Evolutionary conservation across 148 eudicot genomes (phyloP).

Genomic region (Drosera capensis): DNA sequence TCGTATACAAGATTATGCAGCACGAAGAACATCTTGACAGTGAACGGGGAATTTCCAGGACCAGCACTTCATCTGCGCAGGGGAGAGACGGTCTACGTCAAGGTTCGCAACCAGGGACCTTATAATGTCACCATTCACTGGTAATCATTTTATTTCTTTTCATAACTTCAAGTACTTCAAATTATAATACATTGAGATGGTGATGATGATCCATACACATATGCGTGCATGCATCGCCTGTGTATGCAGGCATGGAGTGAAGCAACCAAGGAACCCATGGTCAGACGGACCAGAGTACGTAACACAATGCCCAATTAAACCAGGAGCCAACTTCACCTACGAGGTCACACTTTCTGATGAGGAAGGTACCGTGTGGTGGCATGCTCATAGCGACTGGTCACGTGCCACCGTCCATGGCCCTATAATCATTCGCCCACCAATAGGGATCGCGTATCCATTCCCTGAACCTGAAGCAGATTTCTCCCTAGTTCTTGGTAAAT

Average conservation of each 20-base stretch:
- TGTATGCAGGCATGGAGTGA: conserved; percentile 23
- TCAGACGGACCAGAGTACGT: conserved; percentile 28
- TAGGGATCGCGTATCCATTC: conserved; percentile 14
- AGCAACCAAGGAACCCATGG: conserved; percentile 28
- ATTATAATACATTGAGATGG: no score
- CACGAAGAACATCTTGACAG: background rate
- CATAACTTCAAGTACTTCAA: background rate
- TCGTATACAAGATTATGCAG: background rate
- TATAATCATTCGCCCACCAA: conserved; percentile 12
- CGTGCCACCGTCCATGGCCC: conserved; percentile 31
- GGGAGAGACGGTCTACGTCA: background rate
- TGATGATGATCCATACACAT: background rate
- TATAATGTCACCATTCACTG: background rate
- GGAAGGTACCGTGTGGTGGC: conserved; percentile 33
- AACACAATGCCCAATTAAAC: conserved; percentile 22
- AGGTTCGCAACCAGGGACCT: background rate
- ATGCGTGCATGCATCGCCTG: background rate
- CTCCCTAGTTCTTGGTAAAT: conserved; percentile 20
- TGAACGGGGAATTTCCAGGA: background rate
- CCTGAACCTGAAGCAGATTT: conserved; percentile 18
- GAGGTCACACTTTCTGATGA: conserved; percentile 20
- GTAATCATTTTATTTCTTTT: background rate
- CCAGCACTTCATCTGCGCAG: background rate
- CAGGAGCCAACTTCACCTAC: conserved; percentile 20
- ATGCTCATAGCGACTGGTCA: conserved; percentile 33